Evolutionary conservation across 306 rosid genomes (phyloP).

Genomic region (Begonia loranthoides): DNA sequence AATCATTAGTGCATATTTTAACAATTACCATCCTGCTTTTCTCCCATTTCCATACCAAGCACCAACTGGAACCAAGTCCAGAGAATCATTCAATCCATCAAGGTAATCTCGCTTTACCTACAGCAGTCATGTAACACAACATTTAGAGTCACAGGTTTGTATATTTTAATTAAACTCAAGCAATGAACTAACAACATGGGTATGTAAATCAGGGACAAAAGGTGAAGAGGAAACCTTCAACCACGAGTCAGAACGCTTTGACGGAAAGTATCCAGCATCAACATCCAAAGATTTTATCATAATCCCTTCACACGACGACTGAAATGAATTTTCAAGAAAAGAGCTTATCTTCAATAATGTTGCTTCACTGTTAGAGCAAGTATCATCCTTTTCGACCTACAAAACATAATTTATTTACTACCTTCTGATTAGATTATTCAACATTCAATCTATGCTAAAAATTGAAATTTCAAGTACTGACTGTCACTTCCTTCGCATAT

Average conservation of each 20-base stretch:
- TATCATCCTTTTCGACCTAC: constrained; percentile 72
- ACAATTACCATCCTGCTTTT: constrained; percentile 78
- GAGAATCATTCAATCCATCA: constrained; percentile 70
- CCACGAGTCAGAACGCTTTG: constrained; percentile 82
- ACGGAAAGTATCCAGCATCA: constrained; percentile 82
- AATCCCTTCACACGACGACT: constrained; percentile 82
- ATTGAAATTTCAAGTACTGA: constrained; percentile 21
- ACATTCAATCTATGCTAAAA: too few relatives aligned
- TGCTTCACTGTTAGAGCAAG: constrained; percentile 47
- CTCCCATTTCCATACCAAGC: constrained; percentile 99
- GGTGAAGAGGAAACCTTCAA: constrained; percentile 40
- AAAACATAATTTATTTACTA: constrained; percentile 4
- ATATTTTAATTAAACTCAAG: neutral
- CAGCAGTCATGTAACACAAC: constrained; percentile 6
- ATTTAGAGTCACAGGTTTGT: neutral
- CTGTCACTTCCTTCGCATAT: constrained; percentile 73
- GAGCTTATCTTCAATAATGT: constrained; percentile 38
- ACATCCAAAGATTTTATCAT: constrained; percentile 78
- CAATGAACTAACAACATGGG: too few relatives aligned
- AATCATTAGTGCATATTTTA: too few relatives aligned
- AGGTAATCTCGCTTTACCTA: constrained; percentile 93
- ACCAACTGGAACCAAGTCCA: constrained; percentile 89
- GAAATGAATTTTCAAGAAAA: constrained; percentile 59
- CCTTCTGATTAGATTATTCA: neutral
- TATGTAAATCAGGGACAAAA: neutral